Conservation (phyloP, 805 yeast species). For the Schwanniomyces yamadae region DNA sequence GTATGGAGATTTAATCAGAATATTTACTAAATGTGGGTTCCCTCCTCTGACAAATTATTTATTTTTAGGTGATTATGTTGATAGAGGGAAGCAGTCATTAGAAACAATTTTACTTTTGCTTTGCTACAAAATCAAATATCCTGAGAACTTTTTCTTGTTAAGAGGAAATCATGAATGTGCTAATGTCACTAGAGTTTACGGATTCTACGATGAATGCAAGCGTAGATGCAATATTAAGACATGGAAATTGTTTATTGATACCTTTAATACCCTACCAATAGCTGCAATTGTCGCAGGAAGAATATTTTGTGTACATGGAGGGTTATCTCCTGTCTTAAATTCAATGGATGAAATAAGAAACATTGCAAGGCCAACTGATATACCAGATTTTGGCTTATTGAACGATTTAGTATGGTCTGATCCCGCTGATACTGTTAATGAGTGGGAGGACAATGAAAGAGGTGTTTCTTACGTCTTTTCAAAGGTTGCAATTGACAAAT, state of each 20-base stretch:
- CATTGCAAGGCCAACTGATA: constrained; percentile 81
- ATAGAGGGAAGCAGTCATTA: constrained; percentile 92
- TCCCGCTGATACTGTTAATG: constrained; percentile 78
- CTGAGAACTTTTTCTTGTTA: constrained; percentile 89
- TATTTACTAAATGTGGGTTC: constrained; percentile 94
- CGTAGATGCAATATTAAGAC: constrained; percentile 88
- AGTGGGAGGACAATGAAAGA: constrained; percentile 86
- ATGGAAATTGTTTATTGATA: constrained; percentile 92
- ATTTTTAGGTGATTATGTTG: constrained; percentile 95
- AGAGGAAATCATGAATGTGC: constrained; percentile 99
- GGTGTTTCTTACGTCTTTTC: constrained; percentile 82
- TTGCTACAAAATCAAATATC: constrained; percentile 94
- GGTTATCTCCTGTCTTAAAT: constrained; percentile 71
- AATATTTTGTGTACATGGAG: constrained; percentile 90
- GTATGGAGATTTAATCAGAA: constrained; percentile 83
- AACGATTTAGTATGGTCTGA: constrained; percentile 83
- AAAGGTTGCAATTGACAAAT: constrained; percentile 76
- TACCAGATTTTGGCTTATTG: constrained; percentile 77
- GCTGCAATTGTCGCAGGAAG: constrained; percentile 95
- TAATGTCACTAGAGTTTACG: constrained; percentile 92
- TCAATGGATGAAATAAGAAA: constrained; percentile 72
- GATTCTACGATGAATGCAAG: constrained; percentile 97
- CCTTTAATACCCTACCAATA: constrained; percentile 91
- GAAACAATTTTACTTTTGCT: constrained; percentile 86
- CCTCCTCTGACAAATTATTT: constrained; percentile 93